Conservation (phyloP, 805 yeast genomes). For the Candida methanosorbosa region DNA sequence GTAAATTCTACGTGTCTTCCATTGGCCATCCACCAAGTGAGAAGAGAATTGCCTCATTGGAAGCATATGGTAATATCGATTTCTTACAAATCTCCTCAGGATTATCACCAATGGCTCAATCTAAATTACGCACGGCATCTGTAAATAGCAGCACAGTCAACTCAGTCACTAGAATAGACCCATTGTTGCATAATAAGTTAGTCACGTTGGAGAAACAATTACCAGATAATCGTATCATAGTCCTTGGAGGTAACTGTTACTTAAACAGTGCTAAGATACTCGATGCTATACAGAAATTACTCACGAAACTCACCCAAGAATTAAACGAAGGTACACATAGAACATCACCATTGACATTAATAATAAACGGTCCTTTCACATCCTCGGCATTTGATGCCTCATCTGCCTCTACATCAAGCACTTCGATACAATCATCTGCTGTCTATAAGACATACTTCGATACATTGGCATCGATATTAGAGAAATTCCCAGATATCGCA, state of each 20-base stretch:
- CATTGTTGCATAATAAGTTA: conserved; percentile 45
- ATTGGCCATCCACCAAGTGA: conserved; percentile 90
- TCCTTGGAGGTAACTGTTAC: conserved; percentile 69
- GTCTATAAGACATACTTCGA: conserved; percentile 65
- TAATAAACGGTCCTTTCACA: conserved; percentile 75
- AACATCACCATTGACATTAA: conserved; percentile 52
- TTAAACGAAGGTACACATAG: conserved; percentile 19
- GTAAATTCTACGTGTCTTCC: conserved; percentile 64
- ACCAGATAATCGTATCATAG: conserved; percentile 47
- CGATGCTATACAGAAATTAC: conserved; percentile 58
- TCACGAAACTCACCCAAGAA: conserved; percentile 44
- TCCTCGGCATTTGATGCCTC: conserved; percentile 53
- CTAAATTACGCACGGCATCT: no score
- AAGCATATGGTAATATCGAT: conserved; percentile 73
- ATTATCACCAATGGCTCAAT: background rate
- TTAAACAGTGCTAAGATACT: conserved; percentile 52
- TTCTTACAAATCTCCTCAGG: conserved; percentile 27
- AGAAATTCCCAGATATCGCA: conserved; percentile 47
- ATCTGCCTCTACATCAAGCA: conserved; percentile 39
- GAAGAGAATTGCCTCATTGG: conserved; percentile 52
- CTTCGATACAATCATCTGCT: conserved; percentile 40
- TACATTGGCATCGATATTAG: conserved; percentile 55
- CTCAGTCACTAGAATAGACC: conserved; percentile 48
- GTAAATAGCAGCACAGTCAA: conserved; percentile 2
- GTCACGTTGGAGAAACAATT: conserved; percentile 47